Evolutionary conservation across 2,329 filamentous ascomycete genomes (phyloP).

Genomic region (Aureobasidium namibiae): DNA sequence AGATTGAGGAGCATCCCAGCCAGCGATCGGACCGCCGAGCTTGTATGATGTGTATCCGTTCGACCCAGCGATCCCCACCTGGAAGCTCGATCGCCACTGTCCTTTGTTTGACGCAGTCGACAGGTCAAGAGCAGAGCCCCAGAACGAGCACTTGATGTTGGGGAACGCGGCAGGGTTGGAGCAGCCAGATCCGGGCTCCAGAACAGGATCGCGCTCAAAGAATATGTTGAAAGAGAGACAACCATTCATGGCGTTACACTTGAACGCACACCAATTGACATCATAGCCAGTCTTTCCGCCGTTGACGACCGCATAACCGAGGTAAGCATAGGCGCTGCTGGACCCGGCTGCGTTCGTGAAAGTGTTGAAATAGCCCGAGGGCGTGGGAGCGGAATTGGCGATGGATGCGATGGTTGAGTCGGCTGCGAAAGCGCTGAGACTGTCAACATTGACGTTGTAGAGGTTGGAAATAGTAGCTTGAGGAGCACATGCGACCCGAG

Average conservation of each 20-base stretch:
- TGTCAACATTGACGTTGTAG: neutral
- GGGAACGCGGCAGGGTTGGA: conserved; percentile 14
- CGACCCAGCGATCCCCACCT: conserved; percentile 25
- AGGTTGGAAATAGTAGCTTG: conserved; percentile 10
- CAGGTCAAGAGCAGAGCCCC: conserved; percentile 14
- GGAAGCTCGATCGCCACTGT: conserved; percentile 20
- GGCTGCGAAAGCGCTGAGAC: neutral
- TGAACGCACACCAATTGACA: conserved; percentile 20
- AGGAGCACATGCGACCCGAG: conserved; percentile 13
- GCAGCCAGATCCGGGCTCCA: conserved; percentile 14
- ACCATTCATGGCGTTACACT: conserved; percentile 18
- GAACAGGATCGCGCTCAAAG: conserved; percentile 15
- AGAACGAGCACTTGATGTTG: conserved; percentile 16
- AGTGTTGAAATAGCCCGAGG: neutral
- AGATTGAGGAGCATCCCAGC: conserved; percentile 7
- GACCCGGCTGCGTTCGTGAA: neutral
- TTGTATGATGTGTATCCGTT: conserved; percentile 19
- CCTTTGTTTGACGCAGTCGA: conserved; percentile 14
- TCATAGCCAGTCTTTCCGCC: conserved; percentile 20
- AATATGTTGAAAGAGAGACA: conserved; percentile 21
- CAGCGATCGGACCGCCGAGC: conserved; percentile 12
- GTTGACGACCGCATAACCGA: conserved; percentile 19
- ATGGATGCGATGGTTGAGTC: neutral
- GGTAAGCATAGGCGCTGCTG: conserved; percentile 15
- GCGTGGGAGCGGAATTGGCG: neutral